These are phyloP conservation scores for Tulasnella sp. DNA, from an alignment of 768 basidiomycete species.

Conservation along the genomic window DNA sequence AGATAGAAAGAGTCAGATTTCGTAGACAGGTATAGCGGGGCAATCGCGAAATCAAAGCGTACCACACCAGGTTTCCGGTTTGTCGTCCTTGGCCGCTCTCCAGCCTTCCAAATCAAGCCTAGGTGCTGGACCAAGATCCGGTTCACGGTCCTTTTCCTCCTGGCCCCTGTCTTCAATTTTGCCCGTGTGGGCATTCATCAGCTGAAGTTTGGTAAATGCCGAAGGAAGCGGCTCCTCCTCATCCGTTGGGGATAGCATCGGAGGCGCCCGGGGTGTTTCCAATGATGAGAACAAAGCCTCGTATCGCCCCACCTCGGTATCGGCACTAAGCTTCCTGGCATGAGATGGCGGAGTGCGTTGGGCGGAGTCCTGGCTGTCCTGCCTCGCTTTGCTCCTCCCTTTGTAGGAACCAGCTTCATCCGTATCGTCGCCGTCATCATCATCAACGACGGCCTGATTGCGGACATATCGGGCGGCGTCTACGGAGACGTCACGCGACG, in stretches of 20 bases:
- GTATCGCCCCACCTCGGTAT: constrained; percentile 8
- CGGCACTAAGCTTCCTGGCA: neutral
- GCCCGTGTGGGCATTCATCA: constrained; percentile 9
- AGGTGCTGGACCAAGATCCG: constrained; percentile 4
- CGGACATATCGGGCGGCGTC: neutral
- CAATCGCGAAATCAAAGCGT: neutral
- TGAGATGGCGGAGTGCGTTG: constrained; percentile 3
- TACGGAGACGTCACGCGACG: neutral
- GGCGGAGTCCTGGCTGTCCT: neutral
- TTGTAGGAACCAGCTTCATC: neutral
- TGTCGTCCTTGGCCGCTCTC: constrained; percentile 15
- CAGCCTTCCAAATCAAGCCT: constrained; percentile 13
- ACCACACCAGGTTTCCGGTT: constrained; percentile 15
- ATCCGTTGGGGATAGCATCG: constrained; percentile 1
- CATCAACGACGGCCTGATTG: neutral
- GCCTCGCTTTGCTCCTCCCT: neutral
- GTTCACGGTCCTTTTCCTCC: neutral
- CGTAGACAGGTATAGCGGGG: neutral
- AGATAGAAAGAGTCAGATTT: neutral
- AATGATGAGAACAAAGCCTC: neutral
- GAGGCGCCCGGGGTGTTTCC: constrained; percentile 11
- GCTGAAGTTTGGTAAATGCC: constrained; percentile 5
- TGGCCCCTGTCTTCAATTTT: constrained; percentile 6
- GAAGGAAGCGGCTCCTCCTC: constrained; percentile 9
- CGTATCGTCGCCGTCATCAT: constrained; percentile 10